Evolutionary conservation across 2,329 filamentous ascomycete genomes (phyloP).

Genomic region (Neofusicoccum ribis): DNA sequence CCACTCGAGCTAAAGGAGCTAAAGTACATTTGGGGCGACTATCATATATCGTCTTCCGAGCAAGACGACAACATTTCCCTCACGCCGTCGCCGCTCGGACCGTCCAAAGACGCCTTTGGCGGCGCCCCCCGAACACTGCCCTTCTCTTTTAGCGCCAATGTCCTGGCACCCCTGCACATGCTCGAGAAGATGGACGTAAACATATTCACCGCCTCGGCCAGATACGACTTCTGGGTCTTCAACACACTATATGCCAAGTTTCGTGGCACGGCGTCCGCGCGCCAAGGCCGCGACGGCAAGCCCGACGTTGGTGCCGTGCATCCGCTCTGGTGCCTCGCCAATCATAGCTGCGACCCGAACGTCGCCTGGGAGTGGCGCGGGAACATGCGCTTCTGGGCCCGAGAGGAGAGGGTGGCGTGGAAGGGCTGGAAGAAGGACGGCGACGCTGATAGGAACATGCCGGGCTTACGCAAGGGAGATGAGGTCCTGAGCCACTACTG

Average conservation of each 20-base stretch:
- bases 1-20: conserved; percentile 61
- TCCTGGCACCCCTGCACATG: conserved; percentile 72
- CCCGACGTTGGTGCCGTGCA: conserved; percentile 93
- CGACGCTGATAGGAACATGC: conserved; percentile 28
- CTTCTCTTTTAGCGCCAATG: conserved; percentile 75
- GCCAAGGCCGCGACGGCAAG: conserved; percentile 68
- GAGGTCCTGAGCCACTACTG: conserved; percentile 96
- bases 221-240: conserved; percentile 77
- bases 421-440: conserved; percentile 21
- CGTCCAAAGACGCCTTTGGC: conserved; percentile 25
- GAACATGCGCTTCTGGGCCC: conserved; percentile 68
- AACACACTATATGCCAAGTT: conserved; percentile 95
- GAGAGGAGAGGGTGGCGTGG: conserved; percentile 59
- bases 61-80: not conserved
- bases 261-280: conserved; percentile 85
- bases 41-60: conserved; percentile 30
- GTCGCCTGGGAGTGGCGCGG: conserved; percentile 93
- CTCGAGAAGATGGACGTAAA: conserved; percentile 84
- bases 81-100: conserved; percentile 17
- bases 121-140: conserved; percentile 61
- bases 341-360: conserved; percentile 94
- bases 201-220: conserved; percentile 53
- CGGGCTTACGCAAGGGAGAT: conserved; percentile 72
- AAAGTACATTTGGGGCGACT: conserved; percentile 68
- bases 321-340: conserved; percentile 93